Evolutionary conservation across 139 green algal species (phyloP).

Genomic region (Nannochloris sp.): DNA sequence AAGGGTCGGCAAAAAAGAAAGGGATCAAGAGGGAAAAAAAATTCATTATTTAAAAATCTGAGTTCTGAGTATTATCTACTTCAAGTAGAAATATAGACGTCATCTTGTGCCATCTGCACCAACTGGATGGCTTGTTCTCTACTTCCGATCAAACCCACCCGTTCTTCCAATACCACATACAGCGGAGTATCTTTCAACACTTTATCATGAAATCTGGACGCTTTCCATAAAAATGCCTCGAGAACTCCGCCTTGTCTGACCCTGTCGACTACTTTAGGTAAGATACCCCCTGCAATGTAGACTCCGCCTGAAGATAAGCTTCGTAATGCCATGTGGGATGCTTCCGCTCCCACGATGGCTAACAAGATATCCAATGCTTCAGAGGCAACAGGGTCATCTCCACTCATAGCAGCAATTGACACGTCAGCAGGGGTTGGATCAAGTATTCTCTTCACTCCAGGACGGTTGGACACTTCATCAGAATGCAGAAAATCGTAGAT

Average conservation of each 20-base stretch:
- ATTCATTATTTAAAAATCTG: too few species aligned
- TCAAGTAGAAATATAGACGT: too few species aligned
- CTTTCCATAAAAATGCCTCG: slow-evolving; percentile 61
- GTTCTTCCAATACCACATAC: slow-evolving; percentile 66
- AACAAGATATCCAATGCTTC: slow-evolving; percentile 89
- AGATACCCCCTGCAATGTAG: slow-evolving; percentile 86
- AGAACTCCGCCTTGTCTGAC: slow-evolving; percentile 42
- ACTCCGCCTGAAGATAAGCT: slow-evolving; percentile 72
- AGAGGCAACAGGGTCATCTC: slow-evolving; percentile 45
- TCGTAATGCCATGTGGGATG: slow-evolving; percentile 65
- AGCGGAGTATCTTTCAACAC: slow-evolving; percentile 46
- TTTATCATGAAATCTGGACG: slow-evolving; percentile 38
- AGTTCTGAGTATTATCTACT: too few species aligned
- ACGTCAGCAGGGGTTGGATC: slow-evolving; percentile 41
- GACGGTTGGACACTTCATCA: slow-evolving; percentile 31
- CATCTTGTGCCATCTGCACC: too few species aligned
- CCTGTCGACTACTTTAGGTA: slow-evolving; percentile 56
- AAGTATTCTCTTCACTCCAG: neutral
- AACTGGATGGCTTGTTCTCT: slow-evolving; percentile 52
- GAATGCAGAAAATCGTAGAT: slow-evolving; percentile 87
- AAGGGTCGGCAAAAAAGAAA: too few species aligned
- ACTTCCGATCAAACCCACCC: slow-evolving; percentile 59
- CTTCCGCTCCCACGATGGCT: slow-evolving; percentile 75
- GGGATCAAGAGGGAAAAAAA: too few species aligned
- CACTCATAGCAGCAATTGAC: slow-evolving; percentile 45